phyloP scores from a whole-genome alignment of 345 rosid species.

The Microcos paniculata region DNA sequence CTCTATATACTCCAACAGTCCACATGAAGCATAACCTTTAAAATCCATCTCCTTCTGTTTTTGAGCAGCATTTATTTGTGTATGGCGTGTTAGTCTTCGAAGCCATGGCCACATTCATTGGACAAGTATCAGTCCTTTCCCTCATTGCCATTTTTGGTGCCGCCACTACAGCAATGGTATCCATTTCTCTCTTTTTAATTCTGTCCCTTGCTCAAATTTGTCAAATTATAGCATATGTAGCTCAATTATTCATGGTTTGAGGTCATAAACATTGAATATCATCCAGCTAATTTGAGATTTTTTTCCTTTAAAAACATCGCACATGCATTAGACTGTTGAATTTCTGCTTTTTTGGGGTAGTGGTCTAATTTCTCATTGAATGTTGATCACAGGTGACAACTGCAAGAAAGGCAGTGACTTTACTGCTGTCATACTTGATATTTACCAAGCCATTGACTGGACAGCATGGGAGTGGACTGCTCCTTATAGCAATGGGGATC shows the following conservation, averaged over 20 bases:
- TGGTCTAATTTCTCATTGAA: not conserved
- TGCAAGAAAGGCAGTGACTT: constrained; percentile 71
- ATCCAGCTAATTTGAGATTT: no score
- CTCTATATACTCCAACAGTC: not conserved
- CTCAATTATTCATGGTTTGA: not conserved
- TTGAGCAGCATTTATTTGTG: constrained; percentile 82
- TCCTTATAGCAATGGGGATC: constrained; percentile 78
- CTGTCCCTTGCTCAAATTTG: not conserved
- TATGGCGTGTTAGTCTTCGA: constrained; percentile 88
- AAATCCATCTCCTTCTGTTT: not conserved
- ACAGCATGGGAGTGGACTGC: constrained; percentile 72
- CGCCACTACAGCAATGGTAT: constrained; percentile 94
- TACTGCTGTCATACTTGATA: constrained; percentile 76
- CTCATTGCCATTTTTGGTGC: constrained; percentile 96
- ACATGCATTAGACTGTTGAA: not conserved
- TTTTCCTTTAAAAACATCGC: not conserved
- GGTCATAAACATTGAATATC: not conserved
- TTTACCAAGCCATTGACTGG: constrained; percentile 86
- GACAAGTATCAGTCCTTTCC: constrained; percentile 91
- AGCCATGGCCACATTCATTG: constrained; percentile 94
- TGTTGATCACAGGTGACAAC: constrained; percentile 48
- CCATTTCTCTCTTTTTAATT: not conserved
- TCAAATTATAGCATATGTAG: not conserved
- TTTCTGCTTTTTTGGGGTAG: not conserved
- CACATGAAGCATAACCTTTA: not conserved